Percentiles rank a stretch among this genome's conserved stretches.
Evolutionary conservation across 2,329 filamentous ascomycete species (phyloP).

Genomic region (Neodidymelliopsis sp.): DNA sequence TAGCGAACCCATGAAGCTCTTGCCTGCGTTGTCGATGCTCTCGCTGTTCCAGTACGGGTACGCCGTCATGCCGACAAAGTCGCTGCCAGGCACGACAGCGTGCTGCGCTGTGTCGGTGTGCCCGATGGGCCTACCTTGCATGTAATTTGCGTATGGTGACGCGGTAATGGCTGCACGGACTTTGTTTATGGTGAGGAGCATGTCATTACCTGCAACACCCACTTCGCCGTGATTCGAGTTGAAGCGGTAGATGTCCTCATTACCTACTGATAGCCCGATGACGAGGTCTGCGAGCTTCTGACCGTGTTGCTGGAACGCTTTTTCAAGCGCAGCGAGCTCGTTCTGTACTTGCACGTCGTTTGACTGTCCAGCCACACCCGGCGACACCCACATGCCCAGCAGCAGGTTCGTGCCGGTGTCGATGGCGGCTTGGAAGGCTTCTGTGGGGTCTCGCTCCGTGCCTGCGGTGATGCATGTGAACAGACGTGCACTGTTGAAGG

Average conservation of each 20-base stretch:
- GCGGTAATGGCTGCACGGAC: constrained; percentile 59
- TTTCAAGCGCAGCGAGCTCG: constrained; percentile 41
- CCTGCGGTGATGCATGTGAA: constrained; percentile 67
- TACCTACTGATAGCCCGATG: constrained; percentile 47
- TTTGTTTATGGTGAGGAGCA: constrained; percentile 63
- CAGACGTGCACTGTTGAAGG: constrained; percentile 72
- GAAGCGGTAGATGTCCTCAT: constrained; percentile 66
- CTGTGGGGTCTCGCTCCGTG: constrained; percentile 64
- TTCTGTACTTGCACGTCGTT: constrained; percentile 25
- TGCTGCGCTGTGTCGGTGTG: constrained; percentile 43
- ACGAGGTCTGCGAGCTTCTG: constrained; percentile 60
- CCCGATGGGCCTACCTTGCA: constrained; percentile 51
- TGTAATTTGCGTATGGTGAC: constrained; percentile 60
- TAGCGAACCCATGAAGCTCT: constrained; percentile 36
- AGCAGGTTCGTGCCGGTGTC: constrained; percentile 42
- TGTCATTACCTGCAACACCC: constrained; percentile 68
- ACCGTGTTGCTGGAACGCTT: constrained; percentile 43
- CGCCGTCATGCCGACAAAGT: constrained; percentile 45
- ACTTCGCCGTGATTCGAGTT: constrained; percentile 55
- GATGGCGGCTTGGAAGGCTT: constrained; percentile 49
- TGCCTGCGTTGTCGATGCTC: constrained; percentile 50
- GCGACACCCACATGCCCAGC: constrained; percentile 42
- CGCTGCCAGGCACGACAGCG: constrained; percentile 33
- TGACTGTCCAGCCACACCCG: constrained; percentile 51
- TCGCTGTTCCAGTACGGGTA: constrained; percentile 45